Base-by-base conservation (phyloP, 2,329 filamentous ascomycete genomes). In the Endoconidiophora laricicola region DNA sequence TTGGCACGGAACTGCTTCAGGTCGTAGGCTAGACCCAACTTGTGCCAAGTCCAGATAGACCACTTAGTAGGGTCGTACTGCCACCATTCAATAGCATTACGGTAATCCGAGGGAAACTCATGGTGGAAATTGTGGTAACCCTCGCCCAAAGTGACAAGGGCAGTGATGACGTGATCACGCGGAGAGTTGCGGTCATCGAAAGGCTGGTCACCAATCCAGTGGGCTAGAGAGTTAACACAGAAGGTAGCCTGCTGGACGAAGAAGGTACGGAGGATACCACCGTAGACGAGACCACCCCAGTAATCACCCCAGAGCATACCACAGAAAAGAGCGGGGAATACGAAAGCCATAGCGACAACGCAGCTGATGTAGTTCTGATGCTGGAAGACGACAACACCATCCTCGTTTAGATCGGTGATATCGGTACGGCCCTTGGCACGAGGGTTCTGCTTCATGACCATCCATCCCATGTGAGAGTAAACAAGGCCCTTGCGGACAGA, bases 111-210 rank as follows among this genome's bases (percentile, higher is more conserved):
- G 49, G 86, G 86, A 69, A 93, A 93, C 66, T 93, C 86, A 73
- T 93, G 86, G 69, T 93, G 86, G 75, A 93, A 93, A 74, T 93
- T 93, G 75, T 93, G 86, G 70, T 93, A 93, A 26, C 86, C 86
- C 68, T 88, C 86, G 45, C 86, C 86, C 20, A 93, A 80, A 41
- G 86, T 93, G 58, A 86, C 80, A 16, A 93, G 69, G 42, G 86
- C 86, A 39, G 86, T 93, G 66, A 93, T 78, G 62, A 90, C 75
- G 66, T 93, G 85, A 60, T 93, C 86, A 63, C 86, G 81, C 56
- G 86, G 86, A 54, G 83, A 87, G 77, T 93, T 90, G 66, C 85
- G 83, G 74, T 93, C 86, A 59, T 93, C 86, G 63, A 93, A 93
- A 54, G 86, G 86, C 70, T 93, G 86, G 59, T 93, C 86, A 55